Conservation (phyloP, 164 flowering plant species). For the Sextonia rubra region DNA sequence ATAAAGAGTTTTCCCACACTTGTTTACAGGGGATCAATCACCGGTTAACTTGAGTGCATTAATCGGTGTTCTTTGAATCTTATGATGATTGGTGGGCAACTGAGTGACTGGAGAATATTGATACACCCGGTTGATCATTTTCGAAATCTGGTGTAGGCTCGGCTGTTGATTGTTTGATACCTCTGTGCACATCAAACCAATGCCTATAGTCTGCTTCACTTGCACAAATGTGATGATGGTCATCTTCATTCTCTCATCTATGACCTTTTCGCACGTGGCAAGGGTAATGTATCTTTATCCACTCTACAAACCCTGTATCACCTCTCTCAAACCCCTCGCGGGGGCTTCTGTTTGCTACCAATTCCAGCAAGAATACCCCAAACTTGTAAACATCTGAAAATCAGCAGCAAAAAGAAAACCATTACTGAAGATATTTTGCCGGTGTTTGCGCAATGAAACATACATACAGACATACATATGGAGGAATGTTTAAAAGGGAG, state of each 20-base stretch:
- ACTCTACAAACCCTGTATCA: constrained; percentile 33
- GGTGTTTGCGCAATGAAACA: too few relatives aligned
- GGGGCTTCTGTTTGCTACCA: constrained; percentile 31
- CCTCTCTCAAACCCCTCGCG: constrained; percentile 29
- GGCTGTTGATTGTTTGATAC: constrained; percentile 23
- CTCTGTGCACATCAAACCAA: constrained; percentile 52
- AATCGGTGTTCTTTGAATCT: background rate
- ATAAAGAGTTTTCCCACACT: background rate
- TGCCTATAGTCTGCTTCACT: constrained; percentile 29
- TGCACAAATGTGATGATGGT: constrained; percentile 26
- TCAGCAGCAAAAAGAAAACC: background rate
- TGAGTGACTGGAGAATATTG: constrained; percentile 11
- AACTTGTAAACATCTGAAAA: constrained; percentile 35
- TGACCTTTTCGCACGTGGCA: constrained; percentile 28
- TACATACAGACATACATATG: too few relatives aligned
- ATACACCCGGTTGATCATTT: constrained; percentile 19
- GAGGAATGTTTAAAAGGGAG: too few relatives aligned
- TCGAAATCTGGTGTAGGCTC: constrained; percentile 22
- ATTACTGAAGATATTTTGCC: too few relatives aligned
- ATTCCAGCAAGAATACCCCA: constrained; percentile 49
- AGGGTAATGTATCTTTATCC: constrained; percentile 36
- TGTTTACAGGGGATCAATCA: background rate
- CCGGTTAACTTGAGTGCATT: background rate
- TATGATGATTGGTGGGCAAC: background rate
- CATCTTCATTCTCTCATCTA: constrained; percentile 38